These are phyloP conservation scores for Ogataea hybrid DNA, from an alignment of 1,139 yeast genomes.

Conservation along the genomic window DNA sequence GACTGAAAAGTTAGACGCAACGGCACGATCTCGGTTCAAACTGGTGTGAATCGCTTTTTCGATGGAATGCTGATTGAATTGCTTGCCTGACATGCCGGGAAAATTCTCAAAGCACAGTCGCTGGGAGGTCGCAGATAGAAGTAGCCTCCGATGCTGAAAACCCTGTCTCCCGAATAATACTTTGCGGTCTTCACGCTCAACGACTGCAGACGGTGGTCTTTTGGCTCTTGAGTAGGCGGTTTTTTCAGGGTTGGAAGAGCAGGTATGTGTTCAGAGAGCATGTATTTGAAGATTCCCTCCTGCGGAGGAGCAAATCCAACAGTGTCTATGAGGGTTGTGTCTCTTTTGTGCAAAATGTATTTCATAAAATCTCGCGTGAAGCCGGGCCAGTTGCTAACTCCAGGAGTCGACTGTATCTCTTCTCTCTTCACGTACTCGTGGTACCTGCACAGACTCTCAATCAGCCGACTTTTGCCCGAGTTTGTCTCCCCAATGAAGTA, in stretches of 20 bases:
- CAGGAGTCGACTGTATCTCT: neutral
- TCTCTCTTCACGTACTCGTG: neutral
- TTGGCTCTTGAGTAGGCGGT: neutral
- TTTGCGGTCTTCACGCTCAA: neutral
- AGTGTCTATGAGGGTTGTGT: neutral
- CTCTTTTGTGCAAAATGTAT: neutral
- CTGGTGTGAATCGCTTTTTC: slow-evolving; percentile 34
- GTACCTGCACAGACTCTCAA: slow-evolving; percentile 40
- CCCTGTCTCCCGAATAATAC: neutral
- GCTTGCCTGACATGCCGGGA: slow-evolving; percentile 41
- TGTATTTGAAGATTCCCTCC: neutral
- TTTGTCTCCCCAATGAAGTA: slow-evolving; percentile 73
- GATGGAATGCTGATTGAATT: slow-evolving; percentile 25
- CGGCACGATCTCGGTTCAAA: slow-evolving; percentile 12
- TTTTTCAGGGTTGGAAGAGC: neutral
- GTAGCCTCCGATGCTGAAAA: slow-evolving; percentile 12
- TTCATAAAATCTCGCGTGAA: neutral
- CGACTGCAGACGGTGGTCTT: neutral
- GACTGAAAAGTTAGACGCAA: slow-evolving; percentile 37
- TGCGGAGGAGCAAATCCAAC: neutral
- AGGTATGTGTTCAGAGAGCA: neutral
- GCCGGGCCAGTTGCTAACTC: neutral
- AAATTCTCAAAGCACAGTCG: slow-evolving; percentile 18
- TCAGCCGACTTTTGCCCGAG: slow-evolving; percentile 71
- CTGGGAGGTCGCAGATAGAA: slow-evolving; percentile 14